Evolutionary conservation across 2,329 filamentous ascomycete genomes (phyloP), one percentile per base, ranked within the genome.

Genomic region (Xylariaceae sp.): DNA sequence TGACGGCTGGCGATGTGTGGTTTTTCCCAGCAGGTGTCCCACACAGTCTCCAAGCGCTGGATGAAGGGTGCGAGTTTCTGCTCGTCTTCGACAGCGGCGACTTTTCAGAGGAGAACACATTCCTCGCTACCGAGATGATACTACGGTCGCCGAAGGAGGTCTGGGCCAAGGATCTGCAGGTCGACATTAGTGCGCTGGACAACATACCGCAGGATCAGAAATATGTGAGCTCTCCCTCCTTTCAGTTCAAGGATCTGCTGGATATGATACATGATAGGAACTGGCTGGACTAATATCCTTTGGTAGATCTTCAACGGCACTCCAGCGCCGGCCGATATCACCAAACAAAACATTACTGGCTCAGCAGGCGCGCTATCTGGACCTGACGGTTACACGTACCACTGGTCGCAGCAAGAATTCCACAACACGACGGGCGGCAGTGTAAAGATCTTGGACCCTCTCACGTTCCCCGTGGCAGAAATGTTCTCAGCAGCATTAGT

Each of bases 51-150:
- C 84, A 82, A 69, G 84, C 77, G 0, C 78, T 85, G 11, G 80
- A 80, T 3, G 74, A 79, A 28, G 84, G 84, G 1, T 75, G 73
- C 36, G 84, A 87, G 66, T 87, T 86, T 66, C 74, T 87, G 1
- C 75, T 87, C 2, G 79, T 87, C 45, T 87, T 87, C 62, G 80
- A 87, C 69, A 73, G 81, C 53, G 85, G 84, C 3, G 69, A 71
- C 4, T 87, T 87, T 71, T 81, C 77, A 48, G 85, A 87, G 70
- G 82, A 86, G 53, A 77, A 76, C 41, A 87, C 85, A 0, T 86
- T 85, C 73, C 76, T 87, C 3, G 76, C 84, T 14, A 79, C 79
- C 2, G 80, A 84, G 65, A 76, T 83, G 64, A 76, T 84, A 54
- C 67, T 78, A 31, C 76, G 79, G 19, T 84, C 80, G 23, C 78